A percentile compares a stretch with the other conserved stretches of the same genome.
phyloP scores from a whole-genome alignment of 208 protist species.

The Naegleria lovaniensis region DNA sequence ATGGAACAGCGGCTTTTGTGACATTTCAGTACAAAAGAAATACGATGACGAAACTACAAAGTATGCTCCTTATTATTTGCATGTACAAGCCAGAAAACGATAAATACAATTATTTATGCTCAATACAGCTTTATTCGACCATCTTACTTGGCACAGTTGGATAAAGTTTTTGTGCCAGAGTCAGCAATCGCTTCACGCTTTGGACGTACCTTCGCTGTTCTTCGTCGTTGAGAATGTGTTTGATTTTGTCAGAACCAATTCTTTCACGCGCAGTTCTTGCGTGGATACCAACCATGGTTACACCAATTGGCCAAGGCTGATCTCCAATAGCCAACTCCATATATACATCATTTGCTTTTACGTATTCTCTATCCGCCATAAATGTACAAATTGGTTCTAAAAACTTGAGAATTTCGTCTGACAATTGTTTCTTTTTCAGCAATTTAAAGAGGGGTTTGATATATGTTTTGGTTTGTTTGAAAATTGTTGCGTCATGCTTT shows the following conservation, averaged over 20 bases:
- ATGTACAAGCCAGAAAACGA: neutral
- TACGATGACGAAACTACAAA: neutral
- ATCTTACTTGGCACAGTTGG: neutral
- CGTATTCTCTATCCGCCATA: constrained; percentile 22
- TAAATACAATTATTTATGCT: neutral
- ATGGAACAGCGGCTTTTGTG: neutral
- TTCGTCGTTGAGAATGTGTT: constrained; percentile 41
- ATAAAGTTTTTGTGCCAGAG: constrained; percentile 26
- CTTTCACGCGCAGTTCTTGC: constrained; percentile 34
- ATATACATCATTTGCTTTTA: constrained; percentile 38
- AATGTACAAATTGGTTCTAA: neutral
- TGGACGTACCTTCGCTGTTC: constrained; percentile 43
- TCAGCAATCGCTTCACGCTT: constrained; percentile 40
- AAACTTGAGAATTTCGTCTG: neutral
- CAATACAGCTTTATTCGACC: neutral
- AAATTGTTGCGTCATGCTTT: neutral
- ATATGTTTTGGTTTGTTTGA: neutral
- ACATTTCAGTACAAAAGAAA: neutral
- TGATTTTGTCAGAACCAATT: constrained; percentile 35
- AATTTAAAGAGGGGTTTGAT: neutral
- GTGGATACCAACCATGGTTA: constrained; percentile 40
- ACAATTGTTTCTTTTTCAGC: neutral
- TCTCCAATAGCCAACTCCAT: constrained; percentile 39
- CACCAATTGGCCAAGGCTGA: constrained; percentile 44
- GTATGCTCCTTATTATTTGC: neutral